These are phyloP conservation scores for Komagataella ulmi DNA, from an alignment of 805 yeast species.

Conservation along the genomic window DNA sequence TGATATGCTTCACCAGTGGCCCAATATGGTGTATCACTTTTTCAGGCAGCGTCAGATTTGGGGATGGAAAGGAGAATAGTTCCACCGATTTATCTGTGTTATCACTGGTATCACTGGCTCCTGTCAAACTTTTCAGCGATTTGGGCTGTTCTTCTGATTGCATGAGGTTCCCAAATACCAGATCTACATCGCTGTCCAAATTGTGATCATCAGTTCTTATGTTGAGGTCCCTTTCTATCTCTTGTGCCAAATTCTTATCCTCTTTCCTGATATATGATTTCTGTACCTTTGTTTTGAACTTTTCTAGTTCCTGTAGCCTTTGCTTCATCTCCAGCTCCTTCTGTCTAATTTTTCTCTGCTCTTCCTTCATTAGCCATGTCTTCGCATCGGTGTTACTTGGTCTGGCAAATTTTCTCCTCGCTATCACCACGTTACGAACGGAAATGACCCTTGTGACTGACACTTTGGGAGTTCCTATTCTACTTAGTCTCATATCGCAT, in stretches of 20 bases:
- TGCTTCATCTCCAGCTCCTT: neutral
- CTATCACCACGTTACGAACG: neutral
- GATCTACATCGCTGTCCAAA: constrained; percentile 10
- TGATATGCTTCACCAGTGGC: neutral
- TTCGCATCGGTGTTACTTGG: neutral
- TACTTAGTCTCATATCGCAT: neutral
- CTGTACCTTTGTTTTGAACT: constrained; percentile 16
- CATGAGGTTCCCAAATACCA: constrained; percentile 15
- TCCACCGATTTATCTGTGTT: neutral
- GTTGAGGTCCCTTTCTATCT: constrained; percentile 9
- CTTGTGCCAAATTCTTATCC: constrained; percentile 7
- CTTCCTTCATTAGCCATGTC: constrained; percentile 1
- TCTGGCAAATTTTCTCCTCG: neutral
- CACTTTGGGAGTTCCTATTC: neutral
- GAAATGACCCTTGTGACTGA: neutral
- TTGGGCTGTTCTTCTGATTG: constrained; percentile 7
- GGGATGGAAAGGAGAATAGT: neutral
- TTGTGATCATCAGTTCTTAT: constrained; percentile 7
- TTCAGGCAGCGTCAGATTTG: neutral
- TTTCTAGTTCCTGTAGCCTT: constrained; percentile 10
- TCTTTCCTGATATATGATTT: constrained; percentile 8
- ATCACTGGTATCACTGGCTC: neutral
- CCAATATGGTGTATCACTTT: neutral
- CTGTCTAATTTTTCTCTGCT: neutral
- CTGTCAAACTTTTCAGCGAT: neutral